Conservation (phyloP, 2,329 filamentous ascomycete species). For the Cladosporium cucumerinum region DNA sequence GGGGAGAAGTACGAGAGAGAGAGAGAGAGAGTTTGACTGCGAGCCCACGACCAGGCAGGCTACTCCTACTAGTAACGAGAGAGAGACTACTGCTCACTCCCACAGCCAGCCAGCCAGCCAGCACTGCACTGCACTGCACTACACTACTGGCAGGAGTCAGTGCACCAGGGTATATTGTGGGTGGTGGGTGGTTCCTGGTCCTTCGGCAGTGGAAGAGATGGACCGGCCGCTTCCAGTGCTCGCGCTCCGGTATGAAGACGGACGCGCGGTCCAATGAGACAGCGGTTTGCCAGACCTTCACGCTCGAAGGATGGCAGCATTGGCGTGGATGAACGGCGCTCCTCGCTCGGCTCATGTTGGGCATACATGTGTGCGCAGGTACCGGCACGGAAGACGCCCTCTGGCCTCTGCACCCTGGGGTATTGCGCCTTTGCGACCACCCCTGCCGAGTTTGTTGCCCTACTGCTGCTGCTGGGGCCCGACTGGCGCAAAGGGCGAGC, state of each 20-base stretch:
- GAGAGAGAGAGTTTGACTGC: not conserved
- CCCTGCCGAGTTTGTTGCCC: not conserved
- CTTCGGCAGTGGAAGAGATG: not conserved
- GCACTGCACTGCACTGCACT: not conserved
- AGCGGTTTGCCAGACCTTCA: not conserved
- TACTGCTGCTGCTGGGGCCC: not conserved
- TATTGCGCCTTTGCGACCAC: not conserved
- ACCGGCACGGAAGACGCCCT: not conserved
- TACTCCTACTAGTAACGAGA: not conserved
- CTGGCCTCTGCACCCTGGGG: constrained; percentile 3
- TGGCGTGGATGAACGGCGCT: not conserved
- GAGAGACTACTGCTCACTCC: not conserved
- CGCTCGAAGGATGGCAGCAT: not conserved
- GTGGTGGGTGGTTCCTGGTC: constrained; percentile 10
- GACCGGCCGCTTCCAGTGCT: not conserved
- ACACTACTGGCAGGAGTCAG: not conserved
- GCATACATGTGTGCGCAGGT: not conserved
- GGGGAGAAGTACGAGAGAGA: no score
- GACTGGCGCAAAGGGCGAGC: not conserved
- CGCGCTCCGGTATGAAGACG: constrained; percentile 6
- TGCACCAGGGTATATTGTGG: constrained; percentile 2
- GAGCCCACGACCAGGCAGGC: not conserved
- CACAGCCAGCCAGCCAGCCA: not conserved
- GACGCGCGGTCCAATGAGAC: not conserved
- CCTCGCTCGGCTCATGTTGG: not conserved